Conservation (phyloP, 768 basidiomycete genomes). For the Omphalotus guepiniiformis region DNA sequence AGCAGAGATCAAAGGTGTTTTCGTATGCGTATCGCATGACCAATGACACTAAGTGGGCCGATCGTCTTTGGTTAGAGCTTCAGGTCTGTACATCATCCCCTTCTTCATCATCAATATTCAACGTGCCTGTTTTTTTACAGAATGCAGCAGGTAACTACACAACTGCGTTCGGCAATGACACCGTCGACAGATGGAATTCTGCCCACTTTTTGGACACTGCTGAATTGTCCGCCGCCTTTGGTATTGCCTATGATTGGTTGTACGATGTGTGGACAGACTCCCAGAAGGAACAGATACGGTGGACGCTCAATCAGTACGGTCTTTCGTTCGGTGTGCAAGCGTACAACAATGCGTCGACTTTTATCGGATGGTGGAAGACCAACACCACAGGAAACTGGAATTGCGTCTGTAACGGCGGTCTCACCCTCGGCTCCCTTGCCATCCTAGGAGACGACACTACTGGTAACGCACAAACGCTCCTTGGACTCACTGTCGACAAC, state of each 20-base stretch:
- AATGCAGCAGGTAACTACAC: constrained; percentile 74
- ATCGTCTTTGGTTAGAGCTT: constrained; percentile 80
- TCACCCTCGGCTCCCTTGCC: constrained; percentile 86
- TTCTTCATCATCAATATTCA: background rate
- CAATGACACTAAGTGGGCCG: constrained; percentile 88
- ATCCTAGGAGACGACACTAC: constrained; percentile 82
- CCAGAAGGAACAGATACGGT: constrained; percentile 66
- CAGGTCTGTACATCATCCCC: constrained; percentile 45
- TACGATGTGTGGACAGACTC: constrained; percentile 76
- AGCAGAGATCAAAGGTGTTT: constrained; percentile 89
- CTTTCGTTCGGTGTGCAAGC: constrained; percentile 60
- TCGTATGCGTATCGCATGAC: constrained; percentile 88
- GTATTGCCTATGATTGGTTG: constrained; percentile 94
- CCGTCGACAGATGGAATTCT: constrained; percentile 82
- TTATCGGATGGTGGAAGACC: constrained; percentile 73
- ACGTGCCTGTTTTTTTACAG: constrained; percentile 27
- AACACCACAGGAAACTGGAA: constrained; percentile 93
- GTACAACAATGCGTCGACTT: constrained; percentile 38
- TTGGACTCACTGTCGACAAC: constrained; percentile 66
- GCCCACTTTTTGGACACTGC: constrained; percentile 88
- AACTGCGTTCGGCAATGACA: constrained; percentile 56
- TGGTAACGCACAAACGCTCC: constrained; percentile 61
- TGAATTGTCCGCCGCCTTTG: constrained; percentile 88
- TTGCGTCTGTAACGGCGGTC: constrained; percentile 90
- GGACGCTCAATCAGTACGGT: constrained; percentile 74